Conservation (phyloP, 192 early-diverging fungal species). For the Gamsiella multidivaricata region DNA sequence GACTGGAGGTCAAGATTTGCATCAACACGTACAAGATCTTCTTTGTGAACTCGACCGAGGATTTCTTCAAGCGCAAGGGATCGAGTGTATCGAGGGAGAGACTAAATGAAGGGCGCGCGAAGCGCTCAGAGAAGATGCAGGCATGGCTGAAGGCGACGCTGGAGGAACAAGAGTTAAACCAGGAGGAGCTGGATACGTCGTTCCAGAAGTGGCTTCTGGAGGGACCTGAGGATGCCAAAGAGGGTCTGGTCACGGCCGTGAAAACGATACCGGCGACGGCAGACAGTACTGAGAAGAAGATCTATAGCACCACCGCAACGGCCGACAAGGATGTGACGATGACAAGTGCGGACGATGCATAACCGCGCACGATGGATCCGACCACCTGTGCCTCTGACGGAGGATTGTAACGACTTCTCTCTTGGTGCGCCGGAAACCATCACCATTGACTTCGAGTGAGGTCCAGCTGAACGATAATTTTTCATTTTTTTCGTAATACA, state of each 20-base stretch:
- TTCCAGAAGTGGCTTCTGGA: constrained; percentile 48
- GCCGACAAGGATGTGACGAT: constrained; percentile 41
- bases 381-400: not conserved
- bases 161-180: constrained; percentile 32
- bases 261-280: constrained; percentile 14
- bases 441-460: too few species aligned
- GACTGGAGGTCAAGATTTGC: constrained; percentile 96
- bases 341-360: constrained; percentile 23
- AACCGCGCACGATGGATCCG: not conserved
- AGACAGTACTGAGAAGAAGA: constrained; percentile 24
- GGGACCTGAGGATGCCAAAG: constrained; percentile 38
- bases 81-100: constrained; percentile 18
- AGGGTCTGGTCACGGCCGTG: constrained; percentile 15
- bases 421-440: too few species aligned
- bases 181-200: not conserved
- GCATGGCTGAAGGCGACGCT: constrained; percentile 45
- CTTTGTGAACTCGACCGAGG: constrained; percentile 95
- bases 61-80: constrained; percentile 76
- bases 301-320: constrained; percentile 23
- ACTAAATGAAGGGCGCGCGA: constrained; percentile 15
- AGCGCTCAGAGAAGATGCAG: constrained; percentile 42
- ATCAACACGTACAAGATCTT: constrained; percentile 98
- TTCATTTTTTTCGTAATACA: too few species aligned
- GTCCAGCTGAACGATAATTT: too few species aligned
- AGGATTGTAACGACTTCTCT: too few species aligned